Percentiles rank a stretch among this genome's conserved stretches.
Evolutionary conservation across 2,329 filamentous ascomycete species (phyloP).

Genomic region (Knufia petricola): DNA sequence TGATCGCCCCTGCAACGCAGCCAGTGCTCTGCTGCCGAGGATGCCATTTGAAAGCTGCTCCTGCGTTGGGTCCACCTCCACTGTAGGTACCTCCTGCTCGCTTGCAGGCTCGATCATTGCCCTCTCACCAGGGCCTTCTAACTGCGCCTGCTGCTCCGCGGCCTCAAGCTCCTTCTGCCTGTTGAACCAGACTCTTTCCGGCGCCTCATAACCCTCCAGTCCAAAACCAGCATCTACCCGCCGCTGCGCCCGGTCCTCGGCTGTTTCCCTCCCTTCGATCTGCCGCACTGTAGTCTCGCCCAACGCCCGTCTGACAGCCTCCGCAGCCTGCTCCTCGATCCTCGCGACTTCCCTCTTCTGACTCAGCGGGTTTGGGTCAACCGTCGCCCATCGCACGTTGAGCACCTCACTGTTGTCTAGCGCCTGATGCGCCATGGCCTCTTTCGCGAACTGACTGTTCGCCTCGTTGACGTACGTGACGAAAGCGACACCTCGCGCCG

Average conservation of each 20-base stretch:
- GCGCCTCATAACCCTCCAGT: slow-evolving; percentile 82
- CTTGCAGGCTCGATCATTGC: slow-evolving; percentile 38
- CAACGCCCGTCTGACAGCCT: slow-evolving; percentile 78
- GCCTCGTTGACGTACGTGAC: slow-evolving; percentile 88
- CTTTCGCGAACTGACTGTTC: slow-evolving; percentile 82
- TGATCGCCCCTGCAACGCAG: slow-evolving; percentile 56
- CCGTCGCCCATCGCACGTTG: slow-evolving; percentile 94
- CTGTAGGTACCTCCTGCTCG: slow-evolving; percentile 28
- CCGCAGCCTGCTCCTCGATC: slow-evolving; percentile 92
- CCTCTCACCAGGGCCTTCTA: slow-evolving; percentile 40
- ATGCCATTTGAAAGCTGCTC: slow-evolving; percentile 51
- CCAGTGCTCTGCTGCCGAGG: slow-evolving; percentile 71
- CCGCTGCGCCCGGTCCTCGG: slow-evolving; percentile 77
- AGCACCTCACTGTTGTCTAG: slow-evolving; percentile 73
- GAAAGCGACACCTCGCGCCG: slow-evolving; percentile 82
- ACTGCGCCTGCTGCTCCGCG: slow-evolving; percentile 45
- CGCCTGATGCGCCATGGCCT: slow-evolving; percentile 90
- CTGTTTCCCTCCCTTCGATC: slow-evolving; percentile 82
- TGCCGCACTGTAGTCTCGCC: slow-evolving; percentile 87
- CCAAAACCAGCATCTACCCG: slow-evolving; percentile 76
- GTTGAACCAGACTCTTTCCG: slow-evolving; percentile 88
- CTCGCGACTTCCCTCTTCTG: slow-evolving; percentile 81
- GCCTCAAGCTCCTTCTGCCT: slow-evolving; percentile 61
- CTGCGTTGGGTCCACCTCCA: slow-evolving; percentile 14
- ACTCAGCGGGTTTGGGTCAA: slow-evolving; percentile 89